Conservation (phyloP, 306 rosid genomes). For the Acmispon strigosus region DNA sequence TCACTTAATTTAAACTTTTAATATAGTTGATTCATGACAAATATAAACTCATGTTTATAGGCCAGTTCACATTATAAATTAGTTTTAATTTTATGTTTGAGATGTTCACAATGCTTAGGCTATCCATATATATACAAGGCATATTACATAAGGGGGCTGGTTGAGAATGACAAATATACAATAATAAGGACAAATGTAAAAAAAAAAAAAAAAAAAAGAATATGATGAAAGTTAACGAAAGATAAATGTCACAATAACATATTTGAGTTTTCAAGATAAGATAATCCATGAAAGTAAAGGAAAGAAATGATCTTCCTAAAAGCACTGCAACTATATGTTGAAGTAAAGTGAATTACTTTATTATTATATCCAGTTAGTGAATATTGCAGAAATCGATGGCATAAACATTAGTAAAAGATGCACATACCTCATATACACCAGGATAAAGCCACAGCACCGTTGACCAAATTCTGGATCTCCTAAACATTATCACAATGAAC, state of each 20-base stretch:
- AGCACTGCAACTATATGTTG: background rate
- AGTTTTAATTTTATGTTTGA: background rate
- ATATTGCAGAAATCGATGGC: background rate
- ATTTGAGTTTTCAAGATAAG: background rate
- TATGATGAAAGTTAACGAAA: too few relatives aligned
- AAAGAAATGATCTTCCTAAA: background rate
- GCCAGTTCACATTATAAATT: background rate
- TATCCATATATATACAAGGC: background rate
- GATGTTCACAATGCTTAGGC: too few relatives aligned
- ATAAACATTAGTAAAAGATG: conserved; percentile 17
- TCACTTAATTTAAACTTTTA: too few relatives aligned
- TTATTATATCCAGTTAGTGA: background rate
- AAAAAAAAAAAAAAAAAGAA: too few relatives aligned
- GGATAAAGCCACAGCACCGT: conserved; percentile 88
- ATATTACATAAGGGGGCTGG: background rate
- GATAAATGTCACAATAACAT: background rate
- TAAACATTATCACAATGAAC: conserved; percentile 30
- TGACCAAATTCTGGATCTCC: conserved; percentile 68
- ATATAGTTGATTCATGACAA: too few relatives aligned
- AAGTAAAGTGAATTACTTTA: background rate
- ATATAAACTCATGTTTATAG: background rate
- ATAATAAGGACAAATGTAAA: background rate
- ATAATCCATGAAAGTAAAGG: background rate
- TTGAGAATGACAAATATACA: background rate
- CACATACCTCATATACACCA: conserved; percentile 82